Evolutionary conservation across 805 yeast genomes (phyloP), one percentile per base, ranked within the genome.

Genomic region (Maudiozyma bulderi): DNA sequence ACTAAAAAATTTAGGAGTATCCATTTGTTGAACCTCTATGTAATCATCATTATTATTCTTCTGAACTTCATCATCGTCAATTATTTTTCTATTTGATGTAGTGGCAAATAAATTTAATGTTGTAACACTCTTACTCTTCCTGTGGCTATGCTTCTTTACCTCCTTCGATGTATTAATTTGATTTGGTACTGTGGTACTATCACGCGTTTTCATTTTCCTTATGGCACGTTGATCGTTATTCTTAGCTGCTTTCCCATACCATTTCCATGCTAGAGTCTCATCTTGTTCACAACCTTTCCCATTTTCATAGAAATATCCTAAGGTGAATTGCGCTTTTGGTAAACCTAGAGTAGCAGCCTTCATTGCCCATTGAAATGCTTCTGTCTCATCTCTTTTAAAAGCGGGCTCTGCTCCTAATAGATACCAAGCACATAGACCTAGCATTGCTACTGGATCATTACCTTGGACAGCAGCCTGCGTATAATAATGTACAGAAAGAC

Each of bases 381-480:
- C 96, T 47, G 70, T 76, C 48, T 83, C 85, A 64, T 90, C 91
- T 53, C 78, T 77, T 8, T 81, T 82, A 57, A 93, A 74, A 43
- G 77, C 78, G n/a, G 93, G 90, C 34, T 85, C 90, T 34, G 86
- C 82, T 0, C 99, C 99, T 30, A 88, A 84, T 66, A 91, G 73
- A 64, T 91, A 93, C 97, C 98, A 93, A 1, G 97, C 96, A 65
- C 97, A 90, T 71, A 91, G 73, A 1, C 95, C 90, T 59, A 91
- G 73, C 95, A 91, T 93, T 9, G 95, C 83, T 44, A 78, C 81
- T 0, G 95, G 77, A 64, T 93, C 95, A 6, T 40, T 38, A 5
- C 96, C 96, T 4, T 82, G 82, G 32, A 82, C 65, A 0, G 98
- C 96, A 0, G 96, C 96, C 54, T 85, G 81, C 0, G 95, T 89